Evolutionary conservation across 805 yeast species (phyloP), one percentile per base, ranked within the genome.

Genomic region (Middelhovenomyces tepae): DNA sequence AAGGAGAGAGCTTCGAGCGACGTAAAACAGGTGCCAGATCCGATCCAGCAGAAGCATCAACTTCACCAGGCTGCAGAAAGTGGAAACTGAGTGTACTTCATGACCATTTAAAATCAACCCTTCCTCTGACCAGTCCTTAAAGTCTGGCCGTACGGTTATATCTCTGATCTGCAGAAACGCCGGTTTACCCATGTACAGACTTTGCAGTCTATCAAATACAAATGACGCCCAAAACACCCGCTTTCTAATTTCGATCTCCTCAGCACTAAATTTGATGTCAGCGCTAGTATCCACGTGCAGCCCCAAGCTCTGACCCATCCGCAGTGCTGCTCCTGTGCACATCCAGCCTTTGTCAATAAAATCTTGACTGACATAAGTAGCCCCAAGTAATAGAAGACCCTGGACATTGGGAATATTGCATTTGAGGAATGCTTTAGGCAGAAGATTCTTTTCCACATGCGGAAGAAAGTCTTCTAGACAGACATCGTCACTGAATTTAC

Each of bases 191-290:
- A 65, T 45, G 38, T 65, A 65, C 40, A 65, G 62, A 42, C 69
- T 62, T 20, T 64, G 56, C 39, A 65, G 69, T 18, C 70, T 36
- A 40, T 65, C 70, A 25, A 65, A 39, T 11, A 63, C 50, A 39
- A 65, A 65, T 1, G 67, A 54, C 42, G 69, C 63, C 70, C 70
- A 65, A 32, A 65, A 64, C 5, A 57, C 40, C 25, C 61, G 39
- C 38, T 60, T 43, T 27, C 69, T 46, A 32, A 60, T 27, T n/a
- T 33, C 36, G 16, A 33, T 33, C 13, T 33, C 36, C 13, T 23
- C 35, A n/a, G 18, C 5, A 14, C 21, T 16, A 15, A 30, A 21
- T 8, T 30, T 20, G 10, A 24, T 14, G 4, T 11, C 13, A 24
- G 16, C 17, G 4, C 31, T 31, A 3, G 35, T 7, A 11, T 31